These are phyloP conservation scores for Mesotaenium endlicherianum DNA, from an alignment of 139 green algal species.

Conservation along the genomic window DNA sequence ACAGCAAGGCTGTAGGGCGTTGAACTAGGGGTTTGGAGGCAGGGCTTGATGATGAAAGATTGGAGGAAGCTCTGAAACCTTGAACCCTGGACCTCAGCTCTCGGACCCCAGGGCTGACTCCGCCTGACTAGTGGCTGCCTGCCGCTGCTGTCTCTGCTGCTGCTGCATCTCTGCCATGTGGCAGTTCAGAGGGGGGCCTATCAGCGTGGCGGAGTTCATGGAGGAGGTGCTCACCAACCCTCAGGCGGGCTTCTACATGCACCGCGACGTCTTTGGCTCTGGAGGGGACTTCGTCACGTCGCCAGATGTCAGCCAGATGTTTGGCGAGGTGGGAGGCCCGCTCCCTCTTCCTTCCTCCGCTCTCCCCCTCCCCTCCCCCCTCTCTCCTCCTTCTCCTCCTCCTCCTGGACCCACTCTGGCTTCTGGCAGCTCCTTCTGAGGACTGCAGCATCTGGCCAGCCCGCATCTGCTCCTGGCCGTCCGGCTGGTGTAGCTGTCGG, in stretches of 20 bases:
- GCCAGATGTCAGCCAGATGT: slow-evolving; percentile 95
- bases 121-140: not conserved
- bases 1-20: too few relatives aligned
- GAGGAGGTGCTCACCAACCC: slow-evolving; percentile 58
- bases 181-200: slow-evolving; percentile 87
- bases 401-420: not conserved
- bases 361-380: not conserved
- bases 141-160: not conserved
- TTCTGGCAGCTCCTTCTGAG: too few relatives aligned
- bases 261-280: slow-evolving; percentile 83
- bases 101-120: not conserved
- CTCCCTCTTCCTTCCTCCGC: not conserved
- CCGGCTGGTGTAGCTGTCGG: too few relatives aligned
- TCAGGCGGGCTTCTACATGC: slow-evolving; percentile 52
- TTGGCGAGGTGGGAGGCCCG: slow-evolving; percentile 76
- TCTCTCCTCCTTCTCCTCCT: not conserved
- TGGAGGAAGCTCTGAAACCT: too few relatives aligned
- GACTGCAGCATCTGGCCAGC: too few relatives aligned
- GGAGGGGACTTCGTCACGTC: slow-evolving; percentile 92
- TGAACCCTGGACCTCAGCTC: too few relatives aligned
- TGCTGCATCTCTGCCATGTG: not conserved
- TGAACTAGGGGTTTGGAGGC: not conserved
- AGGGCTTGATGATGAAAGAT: not conserved
- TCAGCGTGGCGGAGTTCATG: slow-evolving; percentile 91
- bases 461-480: too few relatives aligned